Evolutionary conservation across 2,329 filamentous ascomycete species (phyloP).

Genomic region (Neurospora sp.): DNA sequence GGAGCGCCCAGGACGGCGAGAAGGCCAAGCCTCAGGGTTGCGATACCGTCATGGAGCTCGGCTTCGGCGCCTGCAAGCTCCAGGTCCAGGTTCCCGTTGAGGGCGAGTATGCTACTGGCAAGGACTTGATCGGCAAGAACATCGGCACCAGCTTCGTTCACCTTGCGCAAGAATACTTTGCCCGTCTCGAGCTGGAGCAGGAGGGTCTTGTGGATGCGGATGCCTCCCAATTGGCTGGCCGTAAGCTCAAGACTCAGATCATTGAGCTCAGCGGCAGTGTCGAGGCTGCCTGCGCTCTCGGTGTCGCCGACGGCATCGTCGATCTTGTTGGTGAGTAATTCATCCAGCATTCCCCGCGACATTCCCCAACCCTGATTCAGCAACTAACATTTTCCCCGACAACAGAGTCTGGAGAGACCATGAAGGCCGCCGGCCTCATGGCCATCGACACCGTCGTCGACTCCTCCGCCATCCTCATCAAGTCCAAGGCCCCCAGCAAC

Average conservation of each 20-base stretch:
- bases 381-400: conserved; percentile 4
- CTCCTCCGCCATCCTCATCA: conserved; percentile 82
- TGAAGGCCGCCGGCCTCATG: conserved; percentile 89
- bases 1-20: conserved; percentile 34
- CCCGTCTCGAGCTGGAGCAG: conserved; percentile 54
- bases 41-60: conserved; percentile 81
- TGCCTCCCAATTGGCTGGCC: conserved; percentile 23
- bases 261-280: conserved; percentile 95
- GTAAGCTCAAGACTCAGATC: conserved; percentile 71
- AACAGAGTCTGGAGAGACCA: conserved; percentile 95
- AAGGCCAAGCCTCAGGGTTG: conserved; percentile 49
- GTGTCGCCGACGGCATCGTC: conserved; percentile 93
- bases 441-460: conserved; percentile 90
- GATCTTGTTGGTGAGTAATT: conserved; percentile 76
- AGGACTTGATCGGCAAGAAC: conserved; percentile 81
- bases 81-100: conserved; percentile 96
- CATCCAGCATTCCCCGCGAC: neutral
- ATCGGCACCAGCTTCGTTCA: conserved; percentile 93
- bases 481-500: conserved; percentile 76
- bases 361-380: neutral
- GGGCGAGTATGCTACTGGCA: conserved; percentile 57
- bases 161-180: conserved; percentile 76
- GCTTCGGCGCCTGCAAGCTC: conserved; percentile 83
- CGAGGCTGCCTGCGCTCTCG: conserved; percentile 89
- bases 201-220: conserved; percentile 30